Percentiles rank a stretch among this genome's conserved stretches.
phyloP scores from a whole-genome alignment of 345 rosid genomes.

The Clausena lansium region DNA sequence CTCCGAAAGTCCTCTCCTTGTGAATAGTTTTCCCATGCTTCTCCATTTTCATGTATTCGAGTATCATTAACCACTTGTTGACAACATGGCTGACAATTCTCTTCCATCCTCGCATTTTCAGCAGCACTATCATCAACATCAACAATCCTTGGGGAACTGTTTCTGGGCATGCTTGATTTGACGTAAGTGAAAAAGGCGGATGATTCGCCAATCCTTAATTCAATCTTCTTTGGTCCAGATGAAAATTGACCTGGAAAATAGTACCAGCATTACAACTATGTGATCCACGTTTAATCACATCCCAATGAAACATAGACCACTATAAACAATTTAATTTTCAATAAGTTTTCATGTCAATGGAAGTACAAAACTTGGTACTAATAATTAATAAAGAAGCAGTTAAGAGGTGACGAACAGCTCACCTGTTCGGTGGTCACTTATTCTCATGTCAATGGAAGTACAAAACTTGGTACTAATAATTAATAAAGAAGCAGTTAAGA shows the following conservation, averaged over 20 bases:
- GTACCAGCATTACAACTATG: background rate
- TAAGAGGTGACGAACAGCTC: slow-evolving; percentile 14
- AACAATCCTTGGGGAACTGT: slow-evolving; percentile 22
- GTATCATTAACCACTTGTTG: slow-evolving; percentile 35
- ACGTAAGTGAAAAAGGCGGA: slow-evolving; percentile 96
- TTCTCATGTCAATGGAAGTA: too few species aligned
- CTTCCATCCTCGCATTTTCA: slow-evolving; percentile 31
- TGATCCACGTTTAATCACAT: background rate
- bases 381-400: slow-evolving; percentile 6
- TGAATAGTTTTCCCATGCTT: slow-evolving; percentile 50
- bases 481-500: slow-evolving; percentile 7
- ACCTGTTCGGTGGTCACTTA: slow-evolving; percentile 68
- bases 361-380: slow-evolving; percentile 3
- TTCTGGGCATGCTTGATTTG: slow-evolving; percentile 52
- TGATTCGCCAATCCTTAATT: slow-evolving; percentile 77
- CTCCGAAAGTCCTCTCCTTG: slow-evolving; percentile 58
- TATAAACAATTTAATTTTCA: background rate
- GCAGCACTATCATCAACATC: slow-evolving; percentile 24
- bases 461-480: too few species aligned
- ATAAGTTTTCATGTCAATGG: background rate
- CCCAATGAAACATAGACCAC: background rate
- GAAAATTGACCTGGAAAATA: slow-evolving; percentile 59
- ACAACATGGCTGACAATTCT: slow-evolving; percentile 28
- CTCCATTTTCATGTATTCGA: slow-evolving; percentile 46
- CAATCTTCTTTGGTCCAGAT: slow-evolving; percentile 75